Percentiles rank a stretch among this genome's conserved stretches.
Evolutionary conservation across 2,329 filamentous ascomycete genomes (phyloP).

Genomic region (Pyrenochaeta sp.): DNA sequence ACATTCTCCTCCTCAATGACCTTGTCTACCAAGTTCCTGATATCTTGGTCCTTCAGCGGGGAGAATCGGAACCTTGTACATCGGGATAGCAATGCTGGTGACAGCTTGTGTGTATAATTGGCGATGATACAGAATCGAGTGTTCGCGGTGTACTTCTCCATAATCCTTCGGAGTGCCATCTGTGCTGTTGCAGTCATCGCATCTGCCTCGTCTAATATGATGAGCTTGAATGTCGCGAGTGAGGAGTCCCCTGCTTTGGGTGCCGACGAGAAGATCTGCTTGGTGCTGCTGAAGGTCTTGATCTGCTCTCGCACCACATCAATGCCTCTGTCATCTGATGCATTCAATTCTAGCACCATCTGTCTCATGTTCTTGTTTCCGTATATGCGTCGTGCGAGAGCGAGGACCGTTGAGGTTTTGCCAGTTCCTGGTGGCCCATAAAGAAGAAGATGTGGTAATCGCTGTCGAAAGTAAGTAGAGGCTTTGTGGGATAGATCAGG

Average conservation of each 20-base stretch:
- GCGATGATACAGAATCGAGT: slow-evolving; percentile 98
- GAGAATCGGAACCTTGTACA: slow-evolving; percentile 97
- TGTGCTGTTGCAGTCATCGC: slow-evolving; percentile 99
- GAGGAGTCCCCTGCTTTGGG: slow-evolving; percentile 58
- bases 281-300: slow-evolving; percentile 98
- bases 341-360: slow-evolving; percentile 98
- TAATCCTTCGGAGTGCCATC: slow-evolving; percentile 95
- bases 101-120: slow-evolving; percentile 98
- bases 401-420: slow-evolving; percentile 96
- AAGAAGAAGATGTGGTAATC: slow-evolving; percentile 92
- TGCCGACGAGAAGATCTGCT: slow-evolving; percentile 88
- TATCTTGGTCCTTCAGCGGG: slow-evolving; percentile 88
- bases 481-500: neutral
- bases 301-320: slow-evolving; percentile 96
- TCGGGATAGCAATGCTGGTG: slow-evolving; percentile 87
- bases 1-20: slow-evolving; percentile 89
- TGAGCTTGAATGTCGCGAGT: slow-evolving; percentile 87
- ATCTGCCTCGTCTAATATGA: slow-evolving; percentile 98
- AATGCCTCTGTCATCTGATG: slow-evolving; percentile 95
- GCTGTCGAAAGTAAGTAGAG: slow-evolving; percentile 52
- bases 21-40: slow-evolving; percentile 83
- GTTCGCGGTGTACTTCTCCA: slow-evolving; percentile 99
- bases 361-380: slow-evolving; percentile 91
- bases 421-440: slow-evolving; percentile 97
- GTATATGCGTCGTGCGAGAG: slow-evolving; percentile 92